phyloP scores from a whole-genome alignment of 805 yeast species.

The Yamadazyma akitaensis region DNA sequence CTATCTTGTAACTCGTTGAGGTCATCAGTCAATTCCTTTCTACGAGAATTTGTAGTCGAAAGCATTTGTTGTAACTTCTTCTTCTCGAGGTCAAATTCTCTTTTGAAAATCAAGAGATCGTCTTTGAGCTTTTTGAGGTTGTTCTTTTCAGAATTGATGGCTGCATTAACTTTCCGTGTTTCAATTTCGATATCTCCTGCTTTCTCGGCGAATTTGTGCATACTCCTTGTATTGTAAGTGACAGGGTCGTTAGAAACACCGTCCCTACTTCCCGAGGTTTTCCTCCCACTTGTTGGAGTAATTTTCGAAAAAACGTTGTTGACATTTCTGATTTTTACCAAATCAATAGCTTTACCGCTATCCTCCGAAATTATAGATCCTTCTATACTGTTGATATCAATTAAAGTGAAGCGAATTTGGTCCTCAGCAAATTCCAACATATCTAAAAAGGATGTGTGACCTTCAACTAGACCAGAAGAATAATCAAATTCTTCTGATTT shows the following conservation, averaged over 20 bases:
- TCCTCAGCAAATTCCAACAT: conserved; percentile 54
- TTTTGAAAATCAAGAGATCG: conserved; percentile 8
- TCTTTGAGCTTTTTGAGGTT: conserved; percentile 9
- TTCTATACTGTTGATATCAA: conserved; percentile 64
- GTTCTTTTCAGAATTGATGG: conserved; percentile 7
- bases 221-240: conserved; percentile 25
- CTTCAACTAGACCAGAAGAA: conserved; percentile 39
- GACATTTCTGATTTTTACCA: conserved; percentile 38
- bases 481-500: conserved; percentile 57
- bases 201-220: conserved; percentile 8
- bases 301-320: conserved; percentile 40
- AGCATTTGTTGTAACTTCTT: neutral
- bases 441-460: conserved; percentile 53
- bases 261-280: conserved; percentile 31
- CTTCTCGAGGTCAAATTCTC: conserved; percentile 2
- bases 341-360: conserved; percentile 47
- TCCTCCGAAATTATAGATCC: conserved; percentile 50
- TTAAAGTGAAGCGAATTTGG: conserved; percentile 55
- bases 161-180: neutral
- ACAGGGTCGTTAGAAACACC: conserved; percentile 56
- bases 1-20: conserved; percentile 5
- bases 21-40: conserved; percentile 1
- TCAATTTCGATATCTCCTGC: conserved; percentile 1
- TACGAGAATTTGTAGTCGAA: neutral
- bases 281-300: conserved; percentile 44